Evolutionary conservation across 805 yeast genomes (phyloP).

Genomic region (Kazachstania kunashirensis): DNA sequence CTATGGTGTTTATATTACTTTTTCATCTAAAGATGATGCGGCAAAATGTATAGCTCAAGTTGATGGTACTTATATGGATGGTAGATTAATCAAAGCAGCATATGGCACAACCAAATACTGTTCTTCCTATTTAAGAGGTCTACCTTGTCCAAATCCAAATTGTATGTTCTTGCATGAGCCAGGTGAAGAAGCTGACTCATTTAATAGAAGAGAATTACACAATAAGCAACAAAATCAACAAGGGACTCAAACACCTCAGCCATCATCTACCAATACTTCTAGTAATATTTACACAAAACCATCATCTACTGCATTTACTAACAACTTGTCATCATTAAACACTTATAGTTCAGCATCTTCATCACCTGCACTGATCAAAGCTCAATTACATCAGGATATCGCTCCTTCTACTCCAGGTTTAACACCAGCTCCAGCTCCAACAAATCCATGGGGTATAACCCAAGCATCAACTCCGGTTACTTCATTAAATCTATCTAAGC

Average conservation of each 20-base stretch:
- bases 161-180: slow-evolving; percentile 99
- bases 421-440: slow-evolving; percentile 27
- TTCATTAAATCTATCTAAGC: slow-evolving; percentile 18
- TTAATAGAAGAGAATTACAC: slow-evolving; percentile 51
- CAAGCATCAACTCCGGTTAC: slow-evolving; percentile 25
- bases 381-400: slow-evolving; percentile 21
- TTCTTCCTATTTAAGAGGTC: slow-evolving; percentile 89
- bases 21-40: slow-evolving; percentile 89
- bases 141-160: slow-evolving; percentile 94
- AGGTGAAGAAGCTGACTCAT: slow-evolving; percentile 97
- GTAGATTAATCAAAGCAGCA: slow-evolving; percentile 82
- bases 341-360: slow-evolving; percentile 7
- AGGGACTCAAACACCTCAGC: slow-evolving; percentile 24
- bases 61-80: slow-evolving; percentile 87
- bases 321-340: slow-evolving; percentile 2
- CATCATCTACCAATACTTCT: slow-evolving; percentile 19
- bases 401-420: slow-evolving; percentile 27
- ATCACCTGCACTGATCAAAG: slow-evolving; percentile 26
- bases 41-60: slow-evolving; percentile 85
- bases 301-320: slow-evolving; percentile 10
- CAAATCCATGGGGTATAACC: slow-evolving; percentile 30
- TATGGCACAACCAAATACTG: slow-evolving; percentile 98
- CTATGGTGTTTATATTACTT: slow-evolving; percentile 92
- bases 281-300: slow-evolving; percentile 1
- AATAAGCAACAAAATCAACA: slow-evolving; percentile 27